Conservation (phyloP, 192 early-diverging fungal species). For the Ambispora gerdemannii region DNA sequence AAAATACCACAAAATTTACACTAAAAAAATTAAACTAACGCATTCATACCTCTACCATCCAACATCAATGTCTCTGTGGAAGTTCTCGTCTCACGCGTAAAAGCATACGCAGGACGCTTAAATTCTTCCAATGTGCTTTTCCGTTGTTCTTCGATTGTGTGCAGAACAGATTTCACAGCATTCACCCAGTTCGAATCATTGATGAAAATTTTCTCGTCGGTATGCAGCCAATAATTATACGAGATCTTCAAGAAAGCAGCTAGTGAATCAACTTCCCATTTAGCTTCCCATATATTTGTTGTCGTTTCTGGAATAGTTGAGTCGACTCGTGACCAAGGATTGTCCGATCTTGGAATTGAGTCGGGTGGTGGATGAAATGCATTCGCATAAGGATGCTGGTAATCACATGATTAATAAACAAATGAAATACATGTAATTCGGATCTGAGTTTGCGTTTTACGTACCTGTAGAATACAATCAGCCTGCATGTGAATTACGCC, state of each 20-base stretch:
- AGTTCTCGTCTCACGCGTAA: slow-evolving; percentile 32
- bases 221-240: slow-evolving; percentile 49
- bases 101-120: slow-evolving; percentile 24
- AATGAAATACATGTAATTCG: not conserved
- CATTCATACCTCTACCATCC: slow-evolving; percentile 44
- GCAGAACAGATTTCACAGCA: slow-evolving; percentile 46
- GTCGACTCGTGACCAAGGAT: slow-evolving; percentile 40
- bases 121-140: slow-evolving; percentile 39
- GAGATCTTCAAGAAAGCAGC: slow-evolving; percentile 61
- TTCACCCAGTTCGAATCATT: slow-evolving; percentile 40
- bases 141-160: slow-evolving; percentile 44
- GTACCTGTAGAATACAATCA: slow-evolving; percentile 27
- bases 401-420: no score
- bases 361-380: slow-evolving; percentile 55
- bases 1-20: not conserved
- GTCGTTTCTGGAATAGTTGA: slow-evolving; percentile 41
- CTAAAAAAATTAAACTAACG: slow-evolving; percentile 19
- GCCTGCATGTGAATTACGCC: slow-evolving; percentile 60
- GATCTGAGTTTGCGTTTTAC: slow-evolving; percentile 21
- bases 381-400: slow-evolving; percentile 61
- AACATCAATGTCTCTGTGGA: slow-evolving; percentile 47
- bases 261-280: slow-evolving; percentile 69
- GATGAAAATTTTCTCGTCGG: slow-evolving; percentile 43
- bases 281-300: slow-evolving; percentile 55
- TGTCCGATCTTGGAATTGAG: slow-evolving; percentile 32